Evolutionary conservation across 129 eudicot genomes (phyloP).

Genomic region (Tagetes erecta): DNA sequence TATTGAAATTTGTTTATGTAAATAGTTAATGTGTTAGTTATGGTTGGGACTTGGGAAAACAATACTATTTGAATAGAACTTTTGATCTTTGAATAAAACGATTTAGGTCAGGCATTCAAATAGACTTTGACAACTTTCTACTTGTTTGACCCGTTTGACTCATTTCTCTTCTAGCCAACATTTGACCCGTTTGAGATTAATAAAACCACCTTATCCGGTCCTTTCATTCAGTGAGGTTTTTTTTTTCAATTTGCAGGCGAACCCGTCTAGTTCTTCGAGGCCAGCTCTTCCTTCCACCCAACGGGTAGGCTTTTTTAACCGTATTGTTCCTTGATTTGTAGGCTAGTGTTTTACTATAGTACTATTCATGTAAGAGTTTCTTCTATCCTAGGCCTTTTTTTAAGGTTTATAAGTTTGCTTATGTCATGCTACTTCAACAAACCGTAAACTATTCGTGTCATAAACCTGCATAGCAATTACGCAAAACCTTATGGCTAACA

Average conservation of each 20-base stretch:
- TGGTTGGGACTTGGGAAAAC: not conserved
- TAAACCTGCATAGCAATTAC: not conserved
- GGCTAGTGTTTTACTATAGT: no score
- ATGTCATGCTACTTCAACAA: not conserved
- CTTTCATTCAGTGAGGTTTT: not conserved
- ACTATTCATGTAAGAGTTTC: slow-evolving; percentile 10
- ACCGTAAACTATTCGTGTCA: not conserved
- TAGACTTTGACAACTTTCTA: not conserved
- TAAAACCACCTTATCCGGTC: not conserved
- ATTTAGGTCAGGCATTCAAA: not conserved
- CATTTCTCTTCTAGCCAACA: not conserved
- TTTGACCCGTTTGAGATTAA: not conserved
- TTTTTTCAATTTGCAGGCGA: slow-evolving; percentile 38
- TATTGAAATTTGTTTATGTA: not conserved
- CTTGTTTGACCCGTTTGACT: not conserved
- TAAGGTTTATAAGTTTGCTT: not conserved
- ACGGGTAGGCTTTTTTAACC: slow-evolving; percentile 26
- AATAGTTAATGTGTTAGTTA: not conserved
- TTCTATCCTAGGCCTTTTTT: not conserved
- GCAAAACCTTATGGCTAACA: not conserved
- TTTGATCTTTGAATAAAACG: not conserved
- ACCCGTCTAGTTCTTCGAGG: slow-evolving; percentile 51
- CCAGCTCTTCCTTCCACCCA: slow-evolving; percentile 67
- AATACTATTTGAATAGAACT: not conserved
- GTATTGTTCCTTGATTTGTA: not conserved